These are phyloP conservation scores for Quercus glauca DNA, from an alignment of 306 rosid species.

Conservation along the genomic window DNA sequence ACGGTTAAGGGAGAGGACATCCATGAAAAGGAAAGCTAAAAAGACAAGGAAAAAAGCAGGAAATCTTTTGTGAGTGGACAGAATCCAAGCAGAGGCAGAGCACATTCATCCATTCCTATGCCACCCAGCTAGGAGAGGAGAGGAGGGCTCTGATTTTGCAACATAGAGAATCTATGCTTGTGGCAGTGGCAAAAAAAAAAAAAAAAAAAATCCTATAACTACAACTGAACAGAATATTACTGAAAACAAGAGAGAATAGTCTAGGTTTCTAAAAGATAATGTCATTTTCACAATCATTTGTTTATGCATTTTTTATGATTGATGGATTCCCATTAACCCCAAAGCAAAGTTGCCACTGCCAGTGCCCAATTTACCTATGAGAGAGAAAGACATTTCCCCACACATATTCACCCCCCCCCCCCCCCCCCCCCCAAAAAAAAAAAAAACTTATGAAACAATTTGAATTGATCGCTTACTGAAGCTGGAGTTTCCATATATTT, in stretches of 20 bases:
- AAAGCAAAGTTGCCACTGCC: constrained; percentile 23
- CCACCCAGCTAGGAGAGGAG: no score
- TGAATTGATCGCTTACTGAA: no score
- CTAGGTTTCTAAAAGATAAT: constrained; percentile 54
- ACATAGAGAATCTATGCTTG: no score
- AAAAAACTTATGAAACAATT: no score
- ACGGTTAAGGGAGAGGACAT: constrained; percentile 44
- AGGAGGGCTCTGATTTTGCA: no score
- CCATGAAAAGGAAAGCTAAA: constrained; percentile 72
- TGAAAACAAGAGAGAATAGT: constrained; percentile 34
- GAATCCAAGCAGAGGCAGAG: constrained; percentile 79
- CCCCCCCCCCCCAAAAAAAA: no score
- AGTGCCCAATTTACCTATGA: constrained; percentile 21
- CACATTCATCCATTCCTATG: constrained; percentile 58
- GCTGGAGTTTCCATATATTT: no score
- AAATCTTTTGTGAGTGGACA: constrained; percentile 66
- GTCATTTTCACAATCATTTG: constrained; percentile 74
- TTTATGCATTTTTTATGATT: constrained; percentile 72
- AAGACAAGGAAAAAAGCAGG: constrained; percentile 74
- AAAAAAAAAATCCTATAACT: not conserved
- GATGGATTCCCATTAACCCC: constrained; percentile 79
- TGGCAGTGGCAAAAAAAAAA: no score
- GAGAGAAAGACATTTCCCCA: not conserved
- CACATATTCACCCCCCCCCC: no score
- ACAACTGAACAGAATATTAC: constrained; percentile 55